phyloP scores from a whole-genome alignment of 257 asterid genomes.

The Solanum phureja region DNA sequence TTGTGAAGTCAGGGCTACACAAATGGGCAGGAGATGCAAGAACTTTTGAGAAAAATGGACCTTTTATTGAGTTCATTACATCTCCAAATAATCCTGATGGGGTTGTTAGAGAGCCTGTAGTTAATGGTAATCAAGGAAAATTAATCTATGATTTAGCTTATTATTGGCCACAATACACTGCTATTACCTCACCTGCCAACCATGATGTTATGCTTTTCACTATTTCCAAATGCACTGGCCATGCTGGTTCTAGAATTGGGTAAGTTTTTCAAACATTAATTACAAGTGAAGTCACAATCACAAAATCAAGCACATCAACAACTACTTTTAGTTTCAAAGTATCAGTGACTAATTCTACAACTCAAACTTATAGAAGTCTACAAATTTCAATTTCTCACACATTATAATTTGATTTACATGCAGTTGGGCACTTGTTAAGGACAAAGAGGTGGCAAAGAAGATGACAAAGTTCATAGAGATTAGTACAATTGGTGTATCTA shows the following conservation, averaged over 20 bases:
- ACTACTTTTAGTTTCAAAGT: not conserved
- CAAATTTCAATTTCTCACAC: not conserved
- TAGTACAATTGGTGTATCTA: constrained; percentile 80
- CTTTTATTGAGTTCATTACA: constrained; percentile 63
- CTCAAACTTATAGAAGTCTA: not conserved
- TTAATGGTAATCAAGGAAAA: constrained; percentile 36
- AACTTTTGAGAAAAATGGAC: constrained; percentile 28
- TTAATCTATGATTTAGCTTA: constrained; percentile 73
- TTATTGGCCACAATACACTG: constrained; percentile 89
- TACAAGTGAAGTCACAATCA: no score
- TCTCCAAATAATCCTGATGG: constrained; percentile 85
- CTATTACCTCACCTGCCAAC: constrained; percentile 57
- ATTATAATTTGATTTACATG: constrained; percentile 5
- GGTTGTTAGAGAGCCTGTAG: constrained; percentile 37
- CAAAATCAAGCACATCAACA: no score
- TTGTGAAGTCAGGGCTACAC: constrained; percentile 40
- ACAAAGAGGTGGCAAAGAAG: constrained; percentile 46
- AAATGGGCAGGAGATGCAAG: constrained; percentile 76
- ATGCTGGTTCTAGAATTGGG: constrained; percentile 97
- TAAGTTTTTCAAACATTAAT: not conserved
- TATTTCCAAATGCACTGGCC: constrained; percentile 82
- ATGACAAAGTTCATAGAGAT: constrained; percentile 69
- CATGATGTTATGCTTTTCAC: constrained; percentile 73
- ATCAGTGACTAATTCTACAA: not conserved
- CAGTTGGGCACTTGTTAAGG: constrained; percentile 81